Evolutionary conservation across 805 yeast species (phyloP).

Genomic region (Diddensiella transvaalensis): DNA sequence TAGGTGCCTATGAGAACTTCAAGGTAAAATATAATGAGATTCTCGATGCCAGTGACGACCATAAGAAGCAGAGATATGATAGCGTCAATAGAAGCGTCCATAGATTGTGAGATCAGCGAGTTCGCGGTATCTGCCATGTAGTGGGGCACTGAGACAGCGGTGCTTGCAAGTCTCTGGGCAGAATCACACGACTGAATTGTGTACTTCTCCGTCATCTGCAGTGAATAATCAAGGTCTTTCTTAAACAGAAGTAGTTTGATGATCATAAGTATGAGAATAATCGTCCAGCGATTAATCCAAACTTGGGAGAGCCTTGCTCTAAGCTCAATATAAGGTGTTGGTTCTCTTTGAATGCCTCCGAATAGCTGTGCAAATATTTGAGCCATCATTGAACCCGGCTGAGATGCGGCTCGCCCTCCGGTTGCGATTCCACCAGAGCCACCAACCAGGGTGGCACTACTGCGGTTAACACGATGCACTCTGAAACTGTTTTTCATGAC

Average conservation of each 20-base stretch:
- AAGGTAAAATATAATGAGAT: conserved; percentile 57
- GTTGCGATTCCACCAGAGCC: not conserved
- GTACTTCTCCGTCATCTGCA: conserved; percentile 40
- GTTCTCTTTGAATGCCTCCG: not conserved
- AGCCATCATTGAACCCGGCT: not conserved
- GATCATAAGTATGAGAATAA: conserved; percentile 51
- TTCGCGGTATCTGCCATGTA: conserved; percentile 56
- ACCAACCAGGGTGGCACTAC: not conserved
- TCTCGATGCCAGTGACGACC: conserved; percentile 54
- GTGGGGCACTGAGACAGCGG: conserved; percentile 48
- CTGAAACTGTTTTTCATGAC: not conserved
- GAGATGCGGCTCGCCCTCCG: not conserved
- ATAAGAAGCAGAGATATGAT: conserved; percentile 43
- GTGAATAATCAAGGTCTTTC: conserved; percentile 41
- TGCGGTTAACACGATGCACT: not conserved
- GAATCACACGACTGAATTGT: conserved; percentile 45
- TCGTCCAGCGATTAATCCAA: conserved; percentile 56
- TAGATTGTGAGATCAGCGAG: conserved; percentile 42
- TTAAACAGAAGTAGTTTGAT: conserved; percentile 61
- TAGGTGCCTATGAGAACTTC: conserved; percentile 82
- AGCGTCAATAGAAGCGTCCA: conserved; percentile 48
- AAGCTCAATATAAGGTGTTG: conserved; percentile 19
- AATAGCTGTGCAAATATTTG: not conserved
- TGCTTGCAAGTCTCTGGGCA: conserved; percentile 40
- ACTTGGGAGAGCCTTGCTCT: conserved; percentile 34